Evolutionary conservation across 225 moss, liverwort and hornwort genomes (phyloP), one percentile per base, ranked within the genome.

Genomic region (Physcomitrellopsis africana): DNA sequence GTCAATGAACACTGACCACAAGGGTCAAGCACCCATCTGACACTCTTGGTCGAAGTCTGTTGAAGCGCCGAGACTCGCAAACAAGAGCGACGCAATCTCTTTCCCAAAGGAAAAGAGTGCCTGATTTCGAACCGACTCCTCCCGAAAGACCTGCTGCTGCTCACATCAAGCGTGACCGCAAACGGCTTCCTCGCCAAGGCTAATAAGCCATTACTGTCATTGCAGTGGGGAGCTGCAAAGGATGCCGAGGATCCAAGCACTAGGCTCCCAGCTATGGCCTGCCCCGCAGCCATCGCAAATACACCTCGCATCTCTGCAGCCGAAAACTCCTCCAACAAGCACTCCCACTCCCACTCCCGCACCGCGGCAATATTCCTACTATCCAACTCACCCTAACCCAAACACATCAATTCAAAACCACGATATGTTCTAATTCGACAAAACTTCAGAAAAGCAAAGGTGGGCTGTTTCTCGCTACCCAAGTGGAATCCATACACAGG

Each of bases 21-120:
- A 51, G 93, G 85, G 67, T 94, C 91, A 5, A 94, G 84, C 24
- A 92, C 70, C 93, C 93, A 93, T 59, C 88, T 91, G 53, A 79
- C 80, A 72, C 79, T 83, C 70, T 54, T 86, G 67, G 80, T 51
- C 41, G 86, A 75, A 22, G 86, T 32, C 29, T 83, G 85, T 47
- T 89, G 80, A 43, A 85, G 77, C 16, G 92, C 85, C 24, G 77
- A 80, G 10, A 86, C 77, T 52, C 85, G 58, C 52, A 81, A 58
- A 48, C 71, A 69, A 3, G 58, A 65, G 12, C 65, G 72, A 26
- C 57, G 74, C 79, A 82, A 60, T 26, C 83, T 58, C 68, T 81
- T 79, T 3, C 85, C 79, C 43, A 76, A 8, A 11, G 81, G 81
- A 51, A 79, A 73, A 8, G 63, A 74, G 24, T 81, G 78, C 2